phyloP scores from a whole-genome alignment of 345 rosid genomes.

The Barbarea vulgaris region DNA sequence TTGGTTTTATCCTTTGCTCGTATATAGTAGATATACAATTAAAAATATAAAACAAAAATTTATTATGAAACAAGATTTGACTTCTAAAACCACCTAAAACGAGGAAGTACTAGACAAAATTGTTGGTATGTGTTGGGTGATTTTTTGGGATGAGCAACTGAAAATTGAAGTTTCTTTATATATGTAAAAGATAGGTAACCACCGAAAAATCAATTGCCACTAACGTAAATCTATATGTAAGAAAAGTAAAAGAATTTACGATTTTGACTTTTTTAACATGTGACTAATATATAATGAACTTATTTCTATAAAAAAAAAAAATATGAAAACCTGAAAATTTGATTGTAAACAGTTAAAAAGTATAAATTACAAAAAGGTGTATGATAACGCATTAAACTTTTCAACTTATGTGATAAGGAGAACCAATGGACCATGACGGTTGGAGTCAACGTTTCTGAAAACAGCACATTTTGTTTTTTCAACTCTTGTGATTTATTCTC shows the following conservation, averaged over 20 bases:
- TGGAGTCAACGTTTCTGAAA: slow-evolving; percentile 20
- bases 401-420: slow-evolving; percentile 10
- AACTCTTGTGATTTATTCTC: slow-evolving; percentile 12
- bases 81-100: too few species aligned
- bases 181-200: neutral
- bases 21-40: too few species aligned
- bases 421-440: neutral
- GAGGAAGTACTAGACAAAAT: neutral
- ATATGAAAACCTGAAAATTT: neutral
- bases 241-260: too few species aligned
- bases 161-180: too few species aligned
- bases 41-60: too few species aligned
- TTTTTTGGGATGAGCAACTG: neutral
- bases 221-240: neutral
- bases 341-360: neutral
- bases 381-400: neutral
- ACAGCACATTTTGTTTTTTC: slow-evolving; percentile 9
- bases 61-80: too few species aligned
- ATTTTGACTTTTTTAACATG: neutral
- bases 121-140: neutral
- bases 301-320: neutral
- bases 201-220: neutral
- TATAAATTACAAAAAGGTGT: neutral
- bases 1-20: too few species aligned
- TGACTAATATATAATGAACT: neutral